phyloP scores from a whole-genome alignment of 192 early-diverging fungal genomes.

The Podila verticillata region DNA sequence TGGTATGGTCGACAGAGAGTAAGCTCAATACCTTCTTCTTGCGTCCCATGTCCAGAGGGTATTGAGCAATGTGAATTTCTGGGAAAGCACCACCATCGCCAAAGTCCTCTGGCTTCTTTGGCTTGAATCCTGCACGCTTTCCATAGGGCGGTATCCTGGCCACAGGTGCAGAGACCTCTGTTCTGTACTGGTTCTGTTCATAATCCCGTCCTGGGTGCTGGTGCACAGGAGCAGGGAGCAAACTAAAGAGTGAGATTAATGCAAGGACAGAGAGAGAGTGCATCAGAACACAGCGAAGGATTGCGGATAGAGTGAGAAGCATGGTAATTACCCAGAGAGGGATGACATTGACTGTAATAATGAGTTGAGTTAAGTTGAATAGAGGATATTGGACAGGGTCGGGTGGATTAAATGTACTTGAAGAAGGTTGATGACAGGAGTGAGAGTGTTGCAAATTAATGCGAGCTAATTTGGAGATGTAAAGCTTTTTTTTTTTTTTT shows the following conservation, averaged over 20 bases:
- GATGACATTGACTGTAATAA: conserved; percentile 2
- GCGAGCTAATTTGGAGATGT: neutral
- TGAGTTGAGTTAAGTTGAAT: too few species aligned
- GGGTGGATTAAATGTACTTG: neutral
- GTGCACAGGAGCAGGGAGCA: conserved; percentile 46
- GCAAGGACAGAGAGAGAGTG: neutral
- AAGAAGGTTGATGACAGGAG: neutral
- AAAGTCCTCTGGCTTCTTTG: conserved; percentile 86
- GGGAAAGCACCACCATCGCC: conserved; percentile 98
- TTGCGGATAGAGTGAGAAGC: neutral
- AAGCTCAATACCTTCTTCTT: conserved; percentile 58
- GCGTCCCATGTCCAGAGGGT: conserved; percentile 94
- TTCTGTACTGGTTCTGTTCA: conserved; percentile 26
- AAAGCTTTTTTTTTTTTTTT: too few species aligned
- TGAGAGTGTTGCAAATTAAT: neutral
- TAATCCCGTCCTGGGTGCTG: conserved; percentile 41
- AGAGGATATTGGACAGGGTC: neutral
- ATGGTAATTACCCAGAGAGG: conserved; percentile 10
- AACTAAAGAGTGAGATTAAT: conserved; percentile 6
- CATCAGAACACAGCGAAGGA: neutral
- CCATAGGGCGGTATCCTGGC: conserved; percentile 79
- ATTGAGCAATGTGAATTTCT: conserved; percentile 91
- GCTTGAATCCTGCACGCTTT: conserved; percentile 79
- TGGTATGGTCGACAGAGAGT: conserved; percentile 7
- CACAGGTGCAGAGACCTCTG: conserved; percentile 16